phyloP scores from a whole-genome alignment of 148 eudicot species.

The Rheum nobile region DNA sequence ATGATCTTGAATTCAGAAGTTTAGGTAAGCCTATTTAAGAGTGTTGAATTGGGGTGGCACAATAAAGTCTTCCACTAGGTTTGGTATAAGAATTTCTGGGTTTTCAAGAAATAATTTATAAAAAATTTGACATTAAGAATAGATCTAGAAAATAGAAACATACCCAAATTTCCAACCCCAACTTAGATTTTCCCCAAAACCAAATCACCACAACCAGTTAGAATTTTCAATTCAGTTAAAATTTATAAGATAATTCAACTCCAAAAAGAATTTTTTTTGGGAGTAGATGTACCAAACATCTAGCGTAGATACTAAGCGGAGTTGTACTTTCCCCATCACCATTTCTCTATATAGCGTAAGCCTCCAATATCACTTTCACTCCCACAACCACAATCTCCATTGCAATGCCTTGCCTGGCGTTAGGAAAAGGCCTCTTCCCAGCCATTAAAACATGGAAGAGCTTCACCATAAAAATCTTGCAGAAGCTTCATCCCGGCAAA shows the following conservation, averaged over 20 bases:
- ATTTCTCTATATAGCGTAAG: not conserved
- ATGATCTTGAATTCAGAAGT: not conserved
- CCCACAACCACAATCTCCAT: not conserved
- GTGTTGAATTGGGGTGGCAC: not conserved
- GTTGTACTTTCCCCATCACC: not conserved
- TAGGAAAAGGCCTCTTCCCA: not conserved
- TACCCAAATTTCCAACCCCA: too few species aligned
- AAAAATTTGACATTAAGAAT: not conserved
- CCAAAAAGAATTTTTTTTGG: not conserved
- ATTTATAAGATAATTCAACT: too few species aligned
- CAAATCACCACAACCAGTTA: too few species aligned
- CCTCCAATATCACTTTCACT: not conserved
- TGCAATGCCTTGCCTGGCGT: not conserved
- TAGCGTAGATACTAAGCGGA: not conserved
- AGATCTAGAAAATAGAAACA: too few species aligned
- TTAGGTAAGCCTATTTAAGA: not conserved
- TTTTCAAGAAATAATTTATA: not conserved
- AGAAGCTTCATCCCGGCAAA: not conserved
- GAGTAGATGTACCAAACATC: not conserved
- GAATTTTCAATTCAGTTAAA: too few species aligned
- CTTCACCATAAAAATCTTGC: not conserved
- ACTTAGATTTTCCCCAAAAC: too few species aligned
- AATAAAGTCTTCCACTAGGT: not conserved
- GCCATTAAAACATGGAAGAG: slow-evolving; percentile 4
- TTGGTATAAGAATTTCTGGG: not conserved